Evolutionary conservation across 2,329 filamentous ascomycete genomes (phyloP).

Genomic region (Chaetomium strumarium): DNA sequence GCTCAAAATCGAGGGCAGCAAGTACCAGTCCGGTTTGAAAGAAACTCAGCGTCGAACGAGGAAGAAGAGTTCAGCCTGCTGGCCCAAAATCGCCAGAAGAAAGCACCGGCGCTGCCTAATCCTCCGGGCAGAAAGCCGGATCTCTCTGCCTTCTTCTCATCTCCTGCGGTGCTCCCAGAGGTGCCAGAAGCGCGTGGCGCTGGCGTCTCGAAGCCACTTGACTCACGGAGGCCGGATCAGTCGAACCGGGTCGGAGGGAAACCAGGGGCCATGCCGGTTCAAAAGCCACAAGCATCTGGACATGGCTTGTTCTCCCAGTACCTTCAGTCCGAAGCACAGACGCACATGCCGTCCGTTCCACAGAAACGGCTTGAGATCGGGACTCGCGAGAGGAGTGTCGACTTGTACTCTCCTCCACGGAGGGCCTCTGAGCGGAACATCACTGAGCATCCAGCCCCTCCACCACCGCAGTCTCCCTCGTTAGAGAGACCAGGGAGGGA

Average conservation of each 20-base stretch:
- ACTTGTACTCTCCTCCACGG: constrained; percentile 30
- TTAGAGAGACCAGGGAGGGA: constrained; percentile 28
- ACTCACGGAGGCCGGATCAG: constrained; percentile 1
- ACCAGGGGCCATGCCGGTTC: neutral
- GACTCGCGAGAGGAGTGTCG: constrained; percentile 4
- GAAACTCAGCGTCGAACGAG: constrained; percentile 3
- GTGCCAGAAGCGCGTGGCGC: constrained; percentile 18
- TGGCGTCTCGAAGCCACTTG: constrained; percentile 13
- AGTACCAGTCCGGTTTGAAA: neutral
- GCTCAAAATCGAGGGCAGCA: constrained; percentile 24
- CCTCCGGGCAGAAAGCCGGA: constrained; percentile 36
- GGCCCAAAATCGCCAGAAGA: constrained; percentile 25
- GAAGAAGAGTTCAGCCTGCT: constrained; percentile 31
- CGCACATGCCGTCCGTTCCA: constrained; percentile 1
- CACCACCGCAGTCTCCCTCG: constrained; percentile 23
- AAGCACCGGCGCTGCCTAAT: constrained; percentile 13
- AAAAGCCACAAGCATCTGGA: constrained; percentile 1
- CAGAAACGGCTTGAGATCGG: constrained; percentile 13
- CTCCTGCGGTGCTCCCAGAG: constrained; percentile 39
- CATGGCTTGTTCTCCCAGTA: constrained; percentile 12
- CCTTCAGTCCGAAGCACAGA: neutral
- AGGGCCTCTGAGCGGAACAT: constrained; percentile 1
- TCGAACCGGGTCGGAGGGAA: neutral
- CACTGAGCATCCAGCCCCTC: constrained; percentile 12
- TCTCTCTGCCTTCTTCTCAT: constrained; percentile 53